phyloP scores from a whole-genome alignment of 2,329 filamentous ascomycete species.

The Acrodontium crateriforme region DNA sequence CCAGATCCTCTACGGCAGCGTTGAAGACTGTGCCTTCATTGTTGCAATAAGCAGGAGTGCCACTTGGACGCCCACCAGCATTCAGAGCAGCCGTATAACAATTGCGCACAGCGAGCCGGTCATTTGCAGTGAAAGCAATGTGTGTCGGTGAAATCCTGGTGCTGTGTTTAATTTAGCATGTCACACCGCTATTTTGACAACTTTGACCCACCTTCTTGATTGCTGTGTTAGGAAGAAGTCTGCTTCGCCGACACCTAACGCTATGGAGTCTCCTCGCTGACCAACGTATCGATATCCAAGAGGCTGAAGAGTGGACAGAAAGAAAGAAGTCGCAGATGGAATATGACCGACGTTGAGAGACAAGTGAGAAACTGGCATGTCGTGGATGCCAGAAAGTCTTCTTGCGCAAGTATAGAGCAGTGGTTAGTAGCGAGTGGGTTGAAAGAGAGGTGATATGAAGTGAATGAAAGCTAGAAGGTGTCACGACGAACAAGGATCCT shows the following conservation, averaged over 20 bases:
- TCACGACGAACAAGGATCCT: too few species aligned
- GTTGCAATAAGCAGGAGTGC: slow-evolving; percentile 41
- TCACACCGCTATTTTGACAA: neutral
- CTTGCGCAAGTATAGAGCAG: too few species aligned
- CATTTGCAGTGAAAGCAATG: slow-evolving; percentile 51
- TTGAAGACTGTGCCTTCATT: slow-evolving; percentile 44
- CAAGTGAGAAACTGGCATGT: slow-evolving; percentile 49
- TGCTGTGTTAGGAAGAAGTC: slow-evolving; percentile 53
- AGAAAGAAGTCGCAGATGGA: slow-evolving; percentile 70
- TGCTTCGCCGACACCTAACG: slow-evolving; percentile 44
- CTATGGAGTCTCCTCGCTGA: slow-evolving; percentile 46
- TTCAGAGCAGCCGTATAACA: slow-evolving; percentile 59
- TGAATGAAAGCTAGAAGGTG: too few species aligned
- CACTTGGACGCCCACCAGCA: slow-evolving; percentile 47
- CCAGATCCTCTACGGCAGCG: slow-evolving; percentile 56
- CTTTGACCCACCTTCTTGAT: slow-evolving; percentile 38
- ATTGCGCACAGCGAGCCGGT: slow-evolving; percentile 49
- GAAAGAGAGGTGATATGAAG: too few species aligned
- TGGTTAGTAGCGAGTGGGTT: too few species aligned
- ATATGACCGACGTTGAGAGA: slow-evolving; percentile 62
- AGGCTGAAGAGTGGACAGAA: slow-evolving; percentile 62
- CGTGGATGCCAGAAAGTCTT: too few species aligned
- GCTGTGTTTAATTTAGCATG: slow-evolving; percentile 8
- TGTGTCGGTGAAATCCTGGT: slow-evolving; percentile 18
- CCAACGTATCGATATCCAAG: slow-evolving; percentile 62